Evolutionary conservation across 2,329 filamentous ascomycete species (phyloP), one percentile per base, ranked within the genome.

Genomic region (Neofusicoccum ribis): DNA sequence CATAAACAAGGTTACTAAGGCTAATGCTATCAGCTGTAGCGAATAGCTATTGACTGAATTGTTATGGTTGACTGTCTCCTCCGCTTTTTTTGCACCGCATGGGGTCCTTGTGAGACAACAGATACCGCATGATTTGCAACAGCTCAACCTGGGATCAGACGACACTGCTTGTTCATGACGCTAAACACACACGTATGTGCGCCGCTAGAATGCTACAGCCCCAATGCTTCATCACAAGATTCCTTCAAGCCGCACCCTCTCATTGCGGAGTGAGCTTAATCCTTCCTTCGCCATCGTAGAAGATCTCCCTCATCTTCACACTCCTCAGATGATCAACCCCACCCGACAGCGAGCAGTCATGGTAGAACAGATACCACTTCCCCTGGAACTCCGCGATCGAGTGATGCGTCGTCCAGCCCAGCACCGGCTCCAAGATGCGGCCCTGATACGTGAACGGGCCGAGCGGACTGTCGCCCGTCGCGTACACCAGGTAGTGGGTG

Each of bases 341-440:
- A 15, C 83, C 82, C 63, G 88, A 90, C 64, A 92, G 74, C 73
- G 87, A 85, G 66, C 87, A 87, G 78, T 93, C 91, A 73, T 93
- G 91, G 74, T 92, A 88, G 75, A 93, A 93, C 65, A 93, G 74
- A 77, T 86, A 93, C 86, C 90, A 92, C 68, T 83, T 85, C 3
- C 85, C 88, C 76, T 86, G 75, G 72, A 90, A 91, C 80, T 92
- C 89, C 9, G 89, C 89, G 69, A 93, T 89, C 3, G 88, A 91
- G 75, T 93, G 91, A 78, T 93, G 91, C 63, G 91, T 93, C 49
- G 91, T 93, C 91, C 91, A 93, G 1, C 91, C 90, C 31, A 90
- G 76, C 5, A 93, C 91, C 0, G 90, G 91, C 80, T 92, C 89
- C 56, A 93, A 75, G 63, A 93, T 89, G 52, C 86, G 80, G 0